phyloP scores from a whole-genome alignment of 78 protist genomes.

The Bigelowiella natans region DNA sequence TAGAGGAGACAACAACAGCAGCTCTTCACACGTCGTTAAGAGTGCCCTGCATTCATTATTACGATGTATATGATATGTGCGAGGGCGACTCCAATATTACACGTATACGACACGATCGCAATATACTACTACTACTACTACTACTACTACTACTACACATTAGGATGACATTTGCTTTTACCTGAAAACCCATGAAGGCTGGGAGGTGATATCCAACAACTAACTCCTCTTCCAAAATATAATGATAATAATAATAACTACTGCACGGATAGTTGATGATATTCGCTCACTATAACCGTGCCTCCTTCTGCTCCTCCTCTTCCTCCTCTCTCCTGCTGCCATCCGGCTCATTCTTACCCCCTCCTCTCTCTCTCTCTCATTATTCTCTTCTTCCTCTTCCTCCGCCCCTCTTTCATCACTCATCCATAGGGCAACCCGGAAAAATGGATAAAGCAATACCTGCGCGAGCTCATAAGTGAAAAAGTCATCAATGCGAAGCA shows the following conservation, averaged over 20 bases:
- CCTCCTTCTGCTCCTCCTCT: neutral
- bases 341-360: neutral
- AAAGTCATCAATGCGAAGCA: neutral
- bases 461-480: neutral
- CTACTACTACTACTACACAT: no score
- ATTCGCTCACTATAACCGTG: neutral
- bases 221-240: no score
- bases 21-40: no score
- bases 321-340: neutral
- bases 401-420: neutral
- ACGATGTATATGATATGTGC: no score
- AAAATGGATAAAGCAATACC: neutral
- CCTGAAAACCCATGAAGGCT: neutral
- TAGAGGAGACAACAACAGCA: no score
- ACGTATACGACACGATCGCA: no score
- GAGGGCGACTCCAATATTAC: no score
- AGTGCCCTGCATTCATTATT: no score
- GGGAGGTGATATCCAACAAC: no score
- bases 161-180: neutral
- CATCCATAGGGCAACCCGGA: neutral
- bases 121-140: no score
- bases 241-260: no score
- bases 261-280: no score
- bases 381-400: neutral
- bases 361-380: neutral